Percentiles rank a stretch among this genome's conserved stretches.
Evolutionary conservation across 2,329 filamentous ascomycete genomes (phyloP).

Genomic region (Xylaria sp.): DNA sequence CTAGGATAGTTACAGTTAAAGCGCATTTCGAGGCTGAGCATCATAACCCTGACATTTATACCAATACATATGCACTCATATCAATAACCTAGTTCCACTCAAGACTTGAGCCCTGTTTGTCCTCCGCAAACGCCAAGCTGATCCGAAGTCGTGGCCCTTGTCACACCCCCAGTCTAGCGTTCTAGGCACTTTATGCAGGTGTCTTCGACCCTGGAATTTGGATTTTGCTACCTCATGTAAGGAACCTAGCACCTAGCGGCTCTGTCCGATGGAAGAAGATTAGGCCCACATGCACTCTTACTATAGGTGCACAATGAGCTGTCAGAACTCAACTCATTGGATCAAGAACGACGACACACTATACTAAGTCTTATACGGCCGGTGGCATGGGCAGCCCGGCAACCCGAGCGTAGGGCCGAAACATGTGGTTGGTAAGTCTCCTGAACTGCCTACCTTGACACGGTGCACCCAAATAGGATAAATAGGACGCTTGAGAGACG

Average conservation of each 20-base stretch:
- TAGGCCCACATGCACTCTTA: neutral
- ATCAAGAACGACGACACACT: conserved; percentile 7
- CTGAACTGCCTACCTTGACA: neutral
- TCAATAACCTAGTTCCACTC: neutral
- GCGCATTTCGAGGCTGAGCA: neutral
- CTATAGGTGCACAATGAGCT: neutral
- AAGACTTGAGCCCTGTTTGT: neutral
- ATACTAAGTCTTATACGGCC: neutral
- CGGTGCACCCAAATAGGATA: neutral
- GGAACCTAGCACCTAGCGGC: too few species aligned
- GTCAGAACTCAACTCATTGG: conserved; percentile 7
- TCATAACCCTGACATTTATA: neutral
- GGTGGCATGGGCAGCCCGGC: neutral
- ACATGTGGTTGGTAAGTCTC: neutral
- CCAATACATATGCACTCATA: neutral
- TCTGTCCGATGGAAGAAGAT: neutral
- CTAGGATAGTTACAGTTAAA: neutral
- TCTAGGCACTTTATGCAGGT: neutral
- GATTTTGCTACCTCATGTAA: neutral
- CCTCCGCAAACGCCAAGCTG: neutral
- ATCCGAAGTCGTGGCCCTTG: neutral
- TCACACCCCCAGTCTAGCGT: neutral
- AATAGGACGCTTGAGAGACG: neutral
- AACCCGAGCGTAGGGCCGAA: neutral
- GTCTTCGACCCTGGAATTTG: neutral